Evolutionary conservation across 2,329 filamentous ascomycete genomes (phyloP), one percentile per base, ranked within the genome.

Genomic region (Elsinoe batatas): DNA sequence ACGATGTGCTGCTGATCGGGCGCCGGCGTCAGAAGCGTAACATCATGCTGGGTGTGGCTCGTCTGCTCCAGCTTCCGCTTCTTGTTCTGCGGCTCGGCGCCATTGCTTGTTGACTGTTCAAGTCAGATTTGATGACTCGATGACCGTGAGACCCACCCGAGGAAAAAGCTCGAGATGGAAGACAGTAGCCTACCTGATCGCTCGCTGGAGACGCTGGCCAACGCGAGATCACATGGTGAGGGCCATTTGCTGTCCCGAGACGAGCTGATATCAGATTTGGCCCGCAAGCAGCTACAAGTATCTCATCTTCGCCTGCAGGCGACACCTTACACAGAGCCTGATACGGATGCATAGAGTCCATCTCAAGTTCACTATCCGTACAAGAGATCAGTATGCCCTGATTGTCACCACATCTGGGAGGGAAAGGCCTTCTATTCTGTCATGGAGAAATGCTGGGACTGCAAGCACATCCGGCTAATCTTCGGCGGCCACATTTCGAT

Each of bases 21-120:
- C 0, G 88, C 85, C 26, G 79, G 72, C 18, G 79, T 74, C 60
- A 96, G 67, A 59, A 85, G 80, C 57, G 84, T 85, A 55, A 96
- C 79, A 63, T 85, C 82, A 4, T 84, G 79, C 6, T 54, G 56
- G 26, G 65, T 62, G 30, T 33, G 36, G 5, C 13, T 22, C 8
- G 44, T 38, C 1, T 56, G 20, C 3, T 68, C 66, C 30, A 72
- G 57, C 63, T 72, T 74, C 56, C 72, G 69, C 61, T 69, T 71
- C 62, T 74, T 72, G 61, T 40, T 11, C 53, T 55, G 22, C 11
- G 53, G 53, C 30, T 55, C 53, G 7, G 30, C 3, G 35, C 44
- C 40, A 44, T 69, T 69, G 59, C 61, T 61, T 56, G 64, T 59
- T 5, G 54, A 57, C 11, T 63, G 58, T 55, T 54, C 56, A 35